Evolutionary conservation across 2,329 filamentous ascomycete species (phyloP), one percentile per base, ranked within the genome.

Genomic region (Aspergillus aculeatus): DNA sequence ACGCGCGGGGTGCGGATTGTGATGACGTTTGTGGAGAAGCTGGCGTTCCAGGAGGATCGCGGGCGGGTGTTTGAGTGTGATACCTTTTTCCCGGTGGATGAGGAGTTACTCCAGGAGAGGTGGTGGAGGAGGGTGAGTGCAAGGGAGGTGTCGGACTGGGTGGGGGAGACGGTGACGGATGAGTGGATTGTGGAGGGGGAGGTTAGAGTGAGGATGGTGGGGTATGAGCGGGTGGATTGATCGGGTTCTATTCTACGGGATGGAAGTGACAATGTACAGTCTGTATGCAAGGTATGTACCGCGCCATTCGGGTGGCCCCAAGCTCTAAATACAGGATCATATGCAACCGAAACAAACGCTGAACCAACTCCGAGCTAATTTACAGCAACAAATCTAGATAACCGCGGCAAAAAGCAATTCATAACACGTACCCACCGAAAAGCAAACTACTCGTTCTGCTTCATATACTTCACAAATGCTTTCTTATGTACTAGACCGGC

Each of bases 401-500:
- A 32, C n/a, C 12, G 9, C 47, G 14, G 14, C n/a, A 16, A 41
- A 21, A 5, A 19, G 16, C 32, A 53, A 31, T 58, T 55, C 56
- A 24, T 21, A 35, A 14, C n/a, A 19, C 24, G 59, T 58, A 54
- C 55, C 51, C n/a, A 52, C 31, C 7, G 55, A 1, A 11, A 55
- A 51, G 59, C 41, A 29, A 29, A 9, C 26, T 29, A 67, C 47
- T 95, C 90, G 50, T 93, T 78, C 71, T 96, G 89, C 66, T 93
- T 91, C 76, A 96, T 89, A 73, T 96, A 97, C 75, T 91, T 93
- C 61, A 96, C 94, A 79, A 99, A 98, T 4, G 87, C 89, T 81
- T 99, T 99, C 81, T 98, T 98, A 77, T 99, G 95, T 54, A 96
- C 92, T 82, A 99, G 85, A 63, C 95, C 95, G 2, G 90, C 90